Evolutionary conservation across 129 eudicot species (phyloP).

Genomic region (Smallanthus sonchifolius): DNA sequence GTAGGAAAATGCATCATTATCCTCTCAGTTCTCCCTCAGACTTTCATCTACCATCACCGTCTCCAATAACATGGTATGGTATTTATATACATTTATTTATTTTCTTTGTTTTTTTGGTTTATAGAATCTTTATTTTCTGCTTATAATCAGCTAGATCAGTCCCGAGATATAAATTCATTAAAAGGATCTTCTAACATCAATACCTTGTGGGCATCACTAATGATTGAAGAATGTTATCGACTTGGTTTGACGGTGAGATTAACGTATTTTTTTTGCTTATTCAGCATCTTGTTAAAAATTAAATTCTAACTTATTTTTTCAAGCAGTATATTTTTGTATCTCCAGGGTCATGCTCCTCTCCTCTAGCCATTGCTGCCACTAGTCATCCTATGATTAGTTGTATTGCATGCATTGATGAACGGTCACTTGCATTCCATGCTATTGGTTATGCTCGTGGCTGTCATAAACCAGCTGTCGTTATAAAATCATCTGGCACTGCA

Average conservation of each 20-base stretch:
- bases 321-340: conserved; percentile 92
- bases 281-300: neutral
- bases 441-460: conserved; percentile 92
- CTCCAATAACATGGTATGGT: conserved; percentile 69
- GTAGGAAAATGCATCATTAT: conserved; percentile 55
- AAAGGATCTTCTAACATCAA: conserved; percentile 68
- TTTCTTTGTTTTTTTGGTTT: neutral
- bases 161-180: conserved; percentile 22
- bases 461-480: conserved; percentile 75
- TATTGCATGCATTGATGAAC: conserved; percentile 77
- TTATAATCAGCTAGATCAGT: conserved; percentile 32
- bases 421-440: conserved; percentile 96
- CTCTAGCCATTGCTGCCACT: conserved; percentile 91
- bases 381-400: conserved; percentile 76
- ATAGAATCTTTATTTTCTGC: neutral
- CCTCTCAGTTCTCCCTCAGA: conserved; percentile 58
- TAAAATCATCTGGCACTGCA: conserved; percentile 97
- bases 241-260: conserved; percentile 91
- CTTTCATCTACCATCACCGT: conserved; percentile 53
- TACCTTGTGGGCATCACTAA: conserved; percentile 87
- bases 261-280: neutral
- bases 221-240: conserved; percentile 91
- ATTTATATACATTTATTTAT: conserved; percentile 1
- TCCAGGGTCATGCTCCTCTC: conserved; percentile 99
- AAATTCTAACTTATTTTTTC: conserved; percentile 35